These are phyloP conservation scores for Chrysochromulina tobinii DNA, from an alignment of 78 protist species.

Conservation along the genomic window DNA sequence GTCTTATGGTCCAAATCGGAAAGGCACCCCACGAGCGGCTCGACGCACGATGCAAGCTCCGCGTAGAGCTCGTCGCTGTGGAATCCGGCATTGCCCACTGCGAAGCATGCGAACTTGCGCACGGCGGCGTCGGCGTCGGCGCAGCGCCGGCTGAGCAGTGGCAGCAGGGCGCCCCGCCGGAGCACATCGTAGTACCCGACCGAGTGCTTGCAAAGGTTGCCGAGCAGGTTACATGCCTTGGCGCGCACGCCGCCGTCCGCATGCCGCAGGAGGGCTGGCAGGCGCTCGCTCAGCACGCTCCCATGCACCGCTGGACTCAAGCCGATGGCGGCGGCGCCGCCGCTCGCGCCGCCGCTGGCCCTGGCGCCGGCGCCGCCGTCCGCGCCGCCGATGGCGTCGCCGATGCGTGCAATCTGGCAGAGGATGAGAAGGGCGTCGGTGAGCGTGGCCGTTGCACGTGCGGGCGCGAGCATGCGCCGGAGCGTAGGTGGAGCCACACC, in stretches of 20 bases:
- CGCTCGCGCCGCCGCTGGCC: too few relatives aligned
- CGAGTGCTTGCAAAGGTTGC: conserved; percentile 81
- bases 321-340: too few relatives aligned
- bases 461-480: background rate
- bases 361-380: too few relatives aligned
- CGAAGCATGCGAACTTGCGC: conserved; percentile 87
- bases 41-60: conserved; percentile 31
- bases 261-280: conserved; percentile 41
- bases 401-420: conserved; percentile 56
- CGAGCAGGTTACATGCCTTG: conserved; percentile 83
- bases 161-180: background rate
- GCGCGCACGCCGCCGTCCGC: conserved; percentile 62
- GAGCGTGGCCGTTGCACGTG: background rate
- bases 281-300: background rate
- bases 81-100: conserved; percentile 88
- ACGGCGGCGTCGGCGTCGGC: conserved; percentile 55
- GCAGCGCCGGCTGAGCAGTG: conserved; percentile 27
- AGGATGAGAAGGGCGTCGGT: conserved; percentile 62
- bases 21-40: conserved; percentile 19
- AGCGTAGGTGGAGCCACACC: background rate
- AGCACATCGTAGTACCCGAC: conserved; percentile 57
- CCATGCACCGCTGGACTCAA: background rate
- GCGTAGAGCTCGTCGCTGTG: conserved; percentile 62
- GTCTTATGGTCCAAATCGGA: conserved; percentile 72
- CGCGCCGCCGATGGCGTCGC: background rate